Evolutionary conservation across 2,329 filamentous ascomycete species (phyloP), one percentile per base, ranked within the genome.

Genomic region (Aspergillus uvarum): DNA sequence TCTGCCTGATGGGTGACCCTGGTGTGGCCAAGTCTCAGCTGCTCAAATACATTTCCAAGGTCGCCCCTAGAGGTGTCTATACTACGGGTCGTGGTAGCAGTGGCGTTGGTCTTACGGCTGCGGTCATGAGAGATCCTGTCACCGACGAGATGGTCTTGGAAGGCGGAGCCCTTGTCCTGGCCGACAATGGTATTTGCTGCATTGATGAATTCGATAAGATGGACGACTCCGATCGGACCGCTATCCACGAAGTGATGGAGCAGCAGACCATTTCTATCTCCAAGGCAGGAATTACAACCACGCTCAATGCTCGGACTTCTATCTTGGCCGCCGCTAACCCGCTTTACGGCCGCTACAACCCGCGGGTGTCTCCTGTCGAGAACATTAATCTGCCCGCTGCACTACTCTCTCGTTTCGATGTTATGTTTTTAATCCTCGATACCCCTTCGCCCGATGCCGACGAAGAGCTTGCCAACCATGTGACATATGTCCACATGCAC

Each of bases 331-430:
- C 95, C 21, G 95, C 95, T 67, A 99, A 99, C 80, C 95, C 95
- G 59, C 85, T 99, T 47, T 99, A 99, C 72, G 95, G 95, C 65
- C 91, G 95, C 63, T 99, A 99, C 83, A 99, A 99, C 80, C 95
- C 95, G 59, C 91, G 92, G 64, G 90, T 99, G 69, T 97, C 94
- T 0, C 95, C 95, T 0, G 93, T 99, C 26, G 95, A 99, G 77
- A 99, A 99, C 78, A 99, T 99, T 79, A 99, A 99, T 77, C 87
- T 99, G 47, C 95, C 95, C n/a, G 95, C 95, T 19, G 95, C 95
- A 21, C 86, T 99, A 21, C 86, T 99, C 57, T 97, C 94, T 61
- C 91, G 95, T 85, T 99, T 99, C 78, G 95, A 99, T 76, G 85
- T 99, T 67, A 86, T 99, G 67, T 99, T 98, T 83, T 83, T 99